These are phyloP conservation scores for Podaxis pistillaris DNA, from an alignment of 768 basidiomycete genomes.

Conservation along the genomic window DNA sequence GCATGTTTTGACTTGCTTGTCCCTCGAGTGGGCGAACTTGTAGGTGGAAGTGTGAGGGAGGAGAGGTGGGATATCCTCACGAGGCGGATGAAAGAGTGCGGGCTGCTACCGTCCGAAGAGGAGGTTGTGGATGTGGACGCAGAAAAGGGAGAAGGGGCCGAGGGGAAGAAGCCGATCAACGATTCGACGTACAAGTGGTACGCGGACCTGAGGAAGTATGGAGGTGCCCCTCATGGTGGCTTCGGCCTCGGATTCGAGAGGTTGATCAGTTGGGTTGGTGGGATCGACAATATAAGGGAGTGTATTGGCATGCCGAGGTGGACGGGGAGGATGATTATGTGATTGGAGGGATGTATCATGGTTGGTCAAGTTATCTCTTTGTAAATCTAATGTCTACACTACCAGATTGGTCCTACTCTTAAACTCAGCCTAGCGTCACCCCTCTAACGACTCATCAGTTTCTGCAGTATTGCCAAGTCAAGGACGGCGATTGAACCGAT, in stretches of 20 bases:
- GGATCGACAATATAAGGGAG: constrained; percentile 89
- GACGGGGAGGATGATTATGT: constrained; percentile 76
- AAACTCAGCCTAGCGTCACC: not conserved
- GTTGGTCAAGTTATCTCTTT: not conserved
- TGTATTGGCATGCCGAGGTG: constrained; percentile 91
- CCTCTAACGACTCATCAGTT: not conserved
- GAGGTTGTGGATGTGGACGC: constrained; percentile 20
- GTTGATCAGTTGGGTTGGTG: constrained; percentile 82
- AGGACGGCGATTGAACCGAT: not conserved
- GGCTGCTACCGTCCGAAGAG: constrained; percentile 24
- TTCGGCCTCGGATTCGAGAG: constrained; percentile 97
- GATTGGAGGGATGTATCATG: constrained; percentile 12
- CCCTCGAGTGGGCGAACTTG: constrained; percentile 85
- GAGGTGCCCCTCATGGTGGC: constrained; percentile 90
- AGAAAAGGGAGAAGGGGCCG: not conserved
- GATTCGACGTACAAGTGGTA: constrained; percentile 61
- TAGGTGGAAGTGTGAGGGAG: constrained; percentile 88
- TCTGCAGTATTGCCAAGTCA: not conserved
- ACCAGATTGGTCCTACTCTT: not conserved
- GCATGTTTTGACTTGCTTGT: constrained; percentile 97
- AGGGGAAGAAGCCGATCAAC: constrained; percentile 17
- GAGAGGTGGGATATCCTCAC: constrained; percentile 59
- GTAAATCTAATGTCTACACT: not conserved
- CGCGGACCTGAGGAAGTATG: constrained; percentile 76
- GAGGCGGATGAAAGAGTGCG: constrained; percentile 43